phyloP scores from a whole-genome alignment of 768 basidiomycete species.

The Russula vinacea region DNA sequence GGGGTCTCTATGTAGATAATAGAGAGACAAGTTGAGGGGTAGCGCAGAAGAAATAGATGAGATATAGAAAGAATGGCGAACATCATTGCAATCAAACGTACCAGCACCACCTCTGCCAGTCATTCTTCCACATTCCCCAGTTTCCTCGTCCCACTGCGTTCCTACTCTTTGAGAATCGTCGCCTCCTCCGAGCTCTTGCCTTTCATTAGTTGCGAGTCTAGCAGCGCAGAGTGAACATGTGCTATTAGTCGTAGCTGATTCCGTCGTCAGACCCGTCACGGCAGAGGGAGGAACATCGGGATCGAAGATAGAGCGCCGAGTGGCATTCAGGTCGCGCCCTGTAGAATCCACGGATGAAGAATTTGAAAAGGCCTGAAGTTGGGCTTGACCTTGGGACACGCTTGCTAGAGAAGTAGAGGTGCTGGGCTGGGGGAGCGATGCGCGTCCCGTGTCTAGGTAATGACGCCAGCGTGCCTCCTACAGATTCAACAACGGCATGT shows the following conservation, averaged over 20 bases:
- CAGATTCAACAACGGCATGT: neutral
- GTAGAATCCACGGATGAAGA: too few relatives aligned
- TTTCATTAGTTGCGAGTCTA: neutral
- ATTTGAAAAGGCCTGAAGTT: too few relatives aligned
- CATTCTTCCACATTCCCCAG: neutral
- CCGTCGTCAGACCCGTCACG: neutral
- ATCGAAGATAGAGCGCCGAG: neutral
- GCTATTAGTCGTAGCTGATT: neutral
- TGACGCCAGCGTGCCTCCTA: neutral
- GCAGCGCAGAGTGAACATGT: slow-evolving; percentile 10
- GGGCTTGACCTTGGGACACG: too few relatives aligned
- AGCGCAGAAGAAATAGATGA: too few relatives aligned
- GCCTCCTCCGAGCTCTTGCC: too few relatives aligned
- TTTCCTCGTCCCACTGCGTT: neutral
- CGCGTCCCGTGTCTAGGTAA: neutral
- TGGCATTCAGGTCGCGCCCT: too few relatives aligned
- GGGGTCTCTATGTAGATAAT: neutral
- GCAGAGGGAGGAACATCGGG: neutral
- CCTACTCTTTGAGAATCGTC: too few relatives aligned
- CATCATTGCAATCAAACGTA: neutral
- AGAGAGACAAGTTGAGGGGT: neutral
- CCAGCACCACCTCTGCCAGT: neutral
- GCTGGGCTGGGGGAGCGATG: neutral
- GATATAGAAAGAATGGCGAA: neutral
- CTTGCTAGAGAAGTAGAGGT: neutral